Conservation (phyloP, 352 stramenopile species). For the Globisporangium radiosum region DNA sequence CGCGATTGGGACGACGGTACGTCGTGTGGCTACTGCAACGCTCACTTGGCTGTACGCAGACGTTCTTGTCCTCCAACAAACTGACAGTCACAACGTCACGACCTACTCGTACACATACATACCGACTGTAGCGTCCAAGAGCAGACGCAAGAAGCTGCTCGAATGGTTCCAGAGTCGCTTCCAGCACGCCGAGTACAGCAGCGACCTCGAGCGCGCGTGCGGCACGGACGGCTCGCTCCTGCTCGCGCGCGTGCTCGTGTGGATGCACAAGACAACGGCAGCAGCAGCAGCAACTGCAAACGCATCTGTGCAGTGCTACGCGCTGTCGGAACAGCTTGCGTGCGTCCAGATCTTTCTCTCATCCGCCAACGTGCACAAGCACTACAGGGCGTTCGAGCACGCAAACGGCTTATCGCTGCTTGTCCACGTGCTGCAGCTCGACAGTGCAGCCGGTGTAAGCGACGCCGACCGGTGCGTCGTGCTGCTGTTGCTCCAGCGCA, state of each 20-base stretch:
- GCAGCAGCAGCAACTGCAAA: not conserved
- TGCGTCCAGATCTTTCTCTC: slow-evolving; percentile 46
- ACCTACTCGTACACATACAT: too few relatives aligned
- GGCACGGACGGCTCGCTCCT: slow-evolving; percentile 44
- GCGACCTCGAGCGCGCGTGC: slow-evolving; percentile 34
- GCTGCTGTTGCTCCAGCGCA: slow-evolving; percentile 28
- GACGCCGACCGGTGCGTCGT: slow-evolving; percentile 23
- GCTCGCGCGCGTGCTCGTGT: slow-evolving; percentile 51
- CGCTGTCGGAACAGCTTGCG: slow-evolving; percentile 39
- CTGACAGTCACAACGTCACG: too few relatives aligned
- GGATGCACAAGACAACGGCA: slow-evolving; percentile 47
- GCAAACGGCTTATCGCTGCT: slow-evolving; percentile 42
- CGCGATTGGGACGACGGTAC: slow-evolving; percentile 69
- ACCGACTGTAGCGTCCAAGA: slow-evolving; percentile 27
- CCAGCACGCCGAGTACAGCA: slow-evolving; percentile 2
- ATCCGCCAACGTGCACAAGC: slow-evolving; percentile 24
- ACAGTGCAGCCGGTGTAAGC: slow-evolving; percentile 9
- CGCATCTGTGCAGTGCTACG: slow-evolving; percentile 8
- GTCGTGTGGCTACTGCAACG: not conserved
- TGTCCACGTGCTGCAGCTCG: slow-evolving; percentile 24
- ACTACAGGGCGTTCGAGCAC: slow-evolving; percentile 49
- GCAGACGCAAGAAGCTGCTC: slow-evolving; percentile 45
- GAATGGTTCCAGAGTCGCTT: slow-evolving; percentile 42
- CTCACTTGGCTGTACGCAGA: not conserved
- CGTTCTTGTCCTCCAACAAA: too few relatives aligned